Evolutionary conservation across 2,329 filamentous ascomycete genomes (phyloP), one percentile per base, ranked within the genome.

Genomic region (Beauveria scarabaeidicola): DNA sequence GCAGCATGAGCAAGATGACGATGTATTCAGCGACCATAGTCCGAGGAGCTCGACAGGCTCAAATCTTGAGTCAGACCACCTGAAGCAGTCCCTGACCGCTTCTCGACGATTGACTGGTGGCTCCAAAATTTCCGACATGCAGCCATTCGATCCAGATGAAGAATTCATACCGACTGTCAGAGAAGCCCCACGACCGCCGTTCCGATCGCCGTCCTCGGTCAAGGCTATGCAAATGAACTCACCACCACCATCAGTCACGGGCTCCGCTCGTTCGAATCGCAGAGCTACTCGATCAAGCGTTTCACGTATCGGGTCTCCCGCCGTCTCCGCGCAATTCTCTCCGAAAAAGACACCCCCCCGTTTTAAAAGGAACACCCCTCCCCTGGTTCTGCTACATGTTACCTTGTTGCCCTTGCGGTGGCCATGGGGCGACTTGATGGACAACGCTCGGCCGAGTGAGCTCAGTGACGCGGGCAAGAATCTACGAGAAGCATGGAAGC

Each of bases 301-400:
- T n/a, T 84, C 82, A 4, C 74, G 81, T 21, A 67, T 85, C 11
- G 81, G 80, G n/a, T 86, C 82, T 41, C 82, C 81, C 1, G 76
- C 71, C 17, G 68, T 73, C 3, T 77, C 80, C 1, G 73, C 76
- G 0, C 81, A 83, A 62, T 81, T 79, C 63, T 81, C 81, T 3
- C 78, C 80, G 25, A 84, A 81, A 68, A 78, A 77, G 64, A 86
- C 84, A 5, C 80, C 84, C 1, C 77, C 81, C 21, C 75, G 85
- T 7, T 82, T 87, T 68, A 82, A 80, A 71, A 69, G 73, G 32
- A 77, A 76, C 64, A 80, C 80, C 58, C 82, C 83, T 52, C 90
- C 90, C 3, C 78, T 94, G 2, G 88, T 94, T 1, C 76, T 94
- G 51, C 77, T 94, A 4, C 90, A 94, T 66, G 86, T 90, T 40